A percentile compares a stretch with the other conserved stretches of the same genome.
Evolutionary conservation across 345 rosid species (phyloP).

Genomic region (Brassica juncea): DNA sequence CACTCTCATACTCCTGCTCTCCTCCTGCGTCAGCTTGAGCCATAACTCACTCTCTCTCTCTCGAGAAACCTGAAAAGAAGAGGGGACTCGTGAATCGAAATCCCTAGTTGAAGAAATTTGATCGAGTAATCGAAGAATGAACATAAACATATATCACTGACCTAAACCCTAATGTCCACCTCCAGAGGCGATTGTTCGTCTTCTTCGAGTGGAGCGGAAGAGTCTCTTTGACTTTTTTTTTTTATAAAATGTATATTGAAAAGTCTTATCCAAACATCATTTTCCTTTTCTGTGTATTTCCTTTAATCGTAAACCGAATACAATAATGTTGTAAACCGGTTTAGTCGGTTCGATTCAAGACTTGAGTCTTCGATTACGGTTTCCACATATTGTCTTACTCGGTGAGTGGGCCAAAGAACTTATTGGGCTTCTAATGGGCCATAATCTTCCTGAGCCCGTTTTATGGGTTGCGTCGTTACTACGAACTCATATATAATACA

Average conservation of each 20-base stretch:
- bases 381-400: not conserved
- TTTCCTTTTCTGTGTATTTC: not conserved
- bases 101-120: conserved; percentile 15
- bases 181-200: not conserved
- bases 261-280: not conserved
- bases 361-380: not conserved
- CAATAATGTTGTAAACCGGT: not conserved
- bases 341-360: not conserved
- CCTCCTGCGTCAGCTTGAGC: conserved; percentile 55
- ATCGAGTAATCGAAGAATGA: not conserved
- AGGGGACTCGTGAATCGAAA: not conserved
- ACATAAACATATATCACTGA: not conserved
- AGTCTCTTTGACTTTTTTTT: not conserved
- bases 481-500: conserved; percentile 23
- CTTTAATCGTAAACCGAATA: not conserved
- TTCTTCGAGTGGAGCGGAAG: conserved; percentile 23
- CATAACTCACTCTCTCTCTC: conserved; percentile 32
- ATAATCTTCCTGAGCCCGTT: not conserved
- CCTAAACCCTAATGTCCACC: conserved; percentile 27
- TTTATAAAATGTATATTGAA: not conserved
- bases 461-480: conserved; percentile 24
- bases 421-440: not conserved
- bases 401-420: not conserved
- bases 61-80: conserved; percentile 12
- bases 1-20: conserved; percentile 74